Percentiles rank a stretch among this genome's conserved stretches.
These are phyloP conservation scores for Aureobasidium subglaciale DNA, from an alignment of 2,329 filamentous ascomycete species.

Conservation along the genomic window DNA sequence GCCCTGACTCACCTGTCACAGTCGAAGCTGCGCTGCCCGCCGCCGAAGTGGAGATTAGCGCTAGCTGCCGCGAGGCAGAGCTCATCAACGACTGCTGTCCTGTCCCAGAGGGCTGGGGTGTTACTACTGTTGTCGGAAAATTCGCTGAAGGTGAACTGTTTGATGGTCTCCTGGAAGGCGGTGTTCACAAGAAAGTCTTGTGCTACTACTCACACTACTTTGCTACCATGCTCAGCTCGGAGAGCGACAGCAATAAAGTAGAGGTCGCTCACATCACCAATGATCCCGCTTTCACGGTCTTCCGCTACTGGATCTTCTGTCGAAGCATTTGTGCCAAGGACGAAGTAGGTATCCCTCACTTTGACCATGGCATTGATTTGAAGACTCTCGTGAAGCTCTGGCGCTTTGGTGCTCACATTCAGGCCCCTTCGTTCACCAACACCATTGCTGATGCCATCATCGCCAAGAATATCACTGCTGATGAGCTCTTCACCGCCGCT, in stretches of 20 bases:
- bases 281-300: neutral
- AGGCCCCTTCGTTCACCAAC: constrained; percentile 8
- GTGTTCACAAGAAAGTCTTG: neutral
- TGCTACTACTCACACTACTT: neutral
- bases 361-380: neutral
- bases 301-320: neutral
- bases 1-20: neutral
- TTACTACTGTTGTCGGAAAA: neutral
- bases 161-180: neutral
- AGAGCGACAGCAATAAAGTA: neutral
- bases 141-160: neutral
- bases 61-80: neutral
- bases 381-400: constrained; percentile 3
- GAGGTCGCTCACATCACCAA: neutral
- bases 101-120: neutral
- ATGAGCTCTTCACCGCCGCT: neutral
- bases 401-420: constrained; percentile 5
- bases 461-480: neutral
- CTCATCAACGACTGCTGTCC: neutral
- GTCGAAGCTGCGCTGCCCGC: neutral
- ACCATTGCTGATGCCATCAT: neutral
- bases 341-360: neutral
- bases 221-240: neutral
- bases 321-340: neutral
- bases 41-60: neutral